Evolutionary conservation across 305 asterid species (phyloP).

Genomic region (Rubia tinctorum): DNA sequence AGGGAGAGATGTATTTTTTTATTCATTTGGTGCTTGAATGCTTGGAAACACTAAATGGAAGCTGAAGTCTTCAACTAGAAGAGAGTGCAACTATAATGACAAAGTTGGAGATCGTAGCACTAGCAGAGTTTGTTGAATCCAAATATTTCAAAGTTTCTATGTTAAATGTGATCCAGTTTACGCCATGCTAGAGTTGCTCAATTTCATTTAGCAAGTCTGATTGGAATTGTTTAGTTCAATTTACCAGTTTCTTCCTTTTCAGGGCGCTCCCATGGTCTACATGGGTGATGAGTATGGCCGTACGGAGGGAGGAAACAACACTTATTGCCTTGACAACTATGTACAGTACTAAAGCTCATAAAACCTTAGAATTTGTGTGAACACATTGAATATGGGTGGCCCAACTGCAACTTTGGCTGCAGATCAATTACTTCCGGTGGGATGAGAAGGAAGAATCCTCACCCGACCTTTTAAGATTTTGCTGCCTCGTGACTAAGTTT

Average conservation of each 20-base stretch:
- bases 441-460: slow-evolving; percentile 87
- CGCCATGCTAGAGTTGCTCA: background rate
- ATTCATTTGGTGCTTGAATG: no score
- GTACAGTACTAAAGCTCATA: slow-evolving; percentile 37
- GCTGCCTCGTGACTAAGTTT: slow-evolving; percentile 63
- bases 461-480: slow-evolving; percentile 79
- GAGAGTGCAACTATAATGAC: no score
- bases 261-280: slow-evolving; percentile 96
- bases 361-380: slow-evolving; percentile 4
- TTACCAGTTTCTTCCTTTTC: slow-evolving; percentile 25
- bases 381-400: background rate
- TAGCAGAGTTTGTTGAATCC: slow-evolving; percentile 2
- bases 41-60: no score
- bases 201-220: background rate
- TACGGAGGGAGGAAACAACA: slow-evolving; percentile 95
- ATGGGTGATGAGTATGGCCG: slow-evolving; percentile 99
- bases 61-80: no score
- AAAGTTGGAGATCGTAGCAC: background rate
- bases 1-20: no score
- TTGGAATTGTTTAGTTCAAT: background rate
- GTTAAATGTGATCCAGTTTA: slow-evolving; percentile 2
- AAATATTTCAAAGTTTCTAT: background rate
- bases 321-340: slow-evolving; percentile 90
- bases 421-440: slow-evolving; percentile 95
- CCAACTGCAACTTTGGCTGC: slow-evolving; percentile 31